A percentile compares a stretch with the other conserved stretches of the same genome.
phyloP scores from a whole-genome alignment of 2,329 filamentous ascomycete species.

The Pyrenophora tritici-repentis region DNA sequence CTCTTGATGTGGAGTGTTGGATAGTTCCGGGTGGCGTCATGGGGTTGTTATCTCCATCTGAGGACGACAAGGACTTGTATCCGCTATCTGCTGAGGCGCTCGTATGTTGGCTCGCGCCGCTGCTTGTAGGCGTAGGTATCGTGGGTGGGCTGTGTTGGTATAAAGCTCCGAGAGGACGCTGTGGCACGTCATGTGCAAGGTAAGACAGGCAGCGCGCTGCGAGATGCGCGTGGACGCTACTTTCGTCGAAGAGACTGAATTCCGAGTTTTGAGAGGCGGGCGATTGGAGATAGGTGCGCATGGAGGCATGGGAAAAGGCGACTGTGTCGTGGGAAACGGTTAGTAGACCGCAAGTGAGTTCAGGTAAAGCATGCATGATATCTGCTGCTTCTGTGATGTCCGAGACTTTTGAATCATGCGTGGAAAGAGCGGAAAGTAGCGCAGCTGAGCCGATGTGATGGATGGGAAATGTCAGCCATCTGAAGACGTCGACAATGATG shows the following conservation, averaged over 20 bases:
- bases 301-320: slow-evolving; percentile 31
- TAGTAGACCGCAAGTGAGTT: slow-evolving; percentile 34
- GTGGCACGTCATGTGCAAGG: slow-evolving; percentile 34
- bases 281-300: slow-evolving; percentile 33
- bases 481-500: slow-evolving; percentile 29
- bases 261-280: slow-evolving; percentile 21
- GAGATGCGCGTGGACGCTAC: slow-evolving; percentile 34
- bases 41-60: slow-evolving; percentile 24
- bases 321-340: slow-evolving; percentile 24
- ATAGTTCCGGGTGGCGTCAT: not conserved
- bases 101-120: slow-evolving; percentile 32
- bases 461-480: slow-evolving; percentile 35
- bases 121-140: slow-evolving; percentile 18
- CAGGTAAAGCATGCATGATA: slow-evolving; percentile 23
- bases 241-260: slow-evolving; percentile 33
- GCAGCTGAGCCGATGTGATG: slow-evolving; percentile 24
- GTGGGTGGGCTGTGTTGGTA: slow-evolving; percentile 18
- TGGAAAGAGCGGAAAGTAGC: slow-evolving; percentile 27
- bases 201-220: slow-evolving; percentile 36
- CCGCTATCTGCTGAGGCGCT: slow-evolving; percentile 37
- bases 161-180: slow-evolving; percentile 27
- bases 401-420: slow-evolving; percentile 3
- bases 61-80: slow-evolving; percentile 37
- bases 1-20: slow-evolving; percentile 2
- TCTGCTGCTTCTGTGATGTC: slow-evolving; percentile 5